Evolutionary conservation across 306 rosid species (phyloP), one percentile per base, ranked within the genome.

Genomic region (Castanea crenata): DNA sequence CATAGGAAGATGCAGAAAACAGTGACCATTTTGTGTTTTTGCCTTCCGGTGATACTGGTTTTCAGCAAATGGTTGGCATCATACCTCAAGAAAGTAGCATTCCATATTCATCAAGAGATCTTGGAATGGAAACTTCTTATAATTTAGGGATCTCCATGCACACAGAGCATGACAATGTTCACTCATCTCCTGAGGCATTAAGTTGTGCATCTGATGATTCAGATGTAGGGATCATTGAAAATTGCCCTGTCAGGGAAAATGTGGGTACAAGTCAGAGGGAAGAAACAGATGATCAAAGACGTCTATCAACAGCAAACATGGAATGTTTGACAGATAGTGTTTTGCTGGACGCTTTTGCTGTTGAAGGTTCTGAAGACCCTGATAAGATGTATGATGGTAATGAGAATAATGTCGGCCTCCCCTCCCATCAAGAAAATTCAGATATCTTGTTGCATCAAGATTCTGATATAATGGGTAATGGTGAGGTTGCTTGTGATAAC

Each of bases 1-100:
- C 35, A 73, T 78, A 94, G 98, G 98, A 90, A 75, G 90, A 78
- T 15, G 70, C 85, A n/a, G 93, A 87, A 78, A 83, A 86, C 31
- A 89, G 89, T 70, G 98, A 89, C 70, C 93, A 80, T 32, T 86
- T 78, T 73, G 76, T 86, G 85, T 91, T 80, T 82, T 68, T 89
- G 79, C 59, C 91, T 56, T 11, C 89, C 25, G 85, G 74, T 75
- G 90, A 90, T 18, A 14, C 82, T 59, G 90, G 86, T 72, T 83
- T 84, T 81, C 92, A 81, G 77, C 91, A 87, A 78, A 83, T 85
- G 62, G 85, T 86, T 35, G 90, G 82, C 83, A 82, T 83, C 52
- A 54, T 86, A 69, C 78, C 97, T 69, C 94, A 87, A 83, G 44
- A 91, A 76, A 80, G 88, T 80, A 81, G 77, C 14, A 41, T 89